These are phyloP conservation scores for Rhizopus microsporus DNA, from an alignment of 371 early-diverging fungal genomes.

Conservation along the genomic window DNA sequence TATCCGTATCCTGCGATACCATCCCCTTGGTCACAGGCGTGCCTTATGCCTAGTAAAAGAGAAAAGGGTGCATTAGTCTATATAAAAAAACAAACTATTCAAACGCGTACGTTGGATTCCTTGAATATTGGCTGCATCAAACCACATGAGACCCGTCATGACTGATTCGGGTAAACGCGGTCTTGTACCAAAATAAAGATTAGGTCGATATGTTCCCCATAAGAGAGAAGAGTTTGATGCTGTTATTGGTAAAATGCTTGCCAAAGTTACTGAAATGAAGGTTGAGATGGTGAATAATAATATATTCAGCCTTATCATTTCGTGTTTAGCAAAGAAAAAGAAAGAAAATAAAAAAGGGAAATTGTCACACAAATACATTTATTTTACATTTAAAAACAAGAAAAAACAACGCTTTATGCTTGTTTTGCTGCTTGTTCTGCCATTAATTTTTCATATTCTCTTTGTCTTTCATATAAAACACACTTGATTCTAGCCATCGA, in stretches of 20 bases:
- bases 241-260: no score
- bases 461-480: constrained; percentile 88
- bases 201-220: constrained; percentile 96
- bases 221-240: constrained; percentile 41
- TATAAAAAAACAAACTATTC: background rate
- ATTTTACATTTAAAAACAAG: no score
- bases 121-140: constrained; percentile 63
- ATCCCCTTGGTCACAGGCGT: constrained; percentile 88
- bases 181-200: constrained; percentile 93
- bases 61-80: background rate
- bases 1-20: constrained; percentile 83
- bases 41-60: constrained; percentile 64
- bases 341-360: no score
- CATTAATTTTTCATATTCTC: constrained; percentile 63
- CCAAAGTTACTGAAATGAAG: no score
- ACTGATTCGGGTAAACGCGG: constrained; percentile 78
- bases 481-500: constrained; percentile 94
- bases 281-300: no score
- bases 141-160: constrained; percentile 94
- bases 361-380: no score
- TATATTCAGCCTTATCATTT: no score
- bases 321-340: no score
- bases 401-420: no score
- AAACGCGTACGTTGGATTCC: constrained; percentile 52
- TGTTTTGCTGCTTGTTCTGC: constrained; percentile 6